Conservation (phyloP, 164 flowering plant species). For the Aristolochia contorta region DNA sequence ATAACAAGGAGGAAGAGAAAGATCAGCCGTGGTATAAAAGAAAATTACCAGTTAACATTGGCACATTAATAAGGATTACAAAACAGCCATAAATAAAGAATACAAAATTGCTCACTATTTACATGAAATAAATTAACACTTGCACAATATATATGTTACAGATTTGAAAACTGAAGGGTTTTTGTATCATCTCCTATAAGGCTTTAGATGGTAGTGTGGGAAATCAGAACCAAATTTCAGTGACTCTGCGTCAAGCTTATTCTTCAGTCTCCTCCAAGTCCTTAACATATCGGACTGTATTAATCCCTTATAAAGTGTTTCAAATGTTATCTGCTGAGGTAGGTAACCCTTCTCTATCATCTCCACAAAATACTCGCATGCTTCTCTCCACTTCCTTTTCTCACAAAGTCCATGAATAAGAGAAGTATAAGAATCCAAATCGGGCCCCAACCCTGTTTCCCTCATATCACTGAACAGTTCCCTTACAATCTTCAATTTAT, state of each 20-base stretch:
- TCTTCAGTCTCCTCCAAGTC: slow-evolving; percentile 95
- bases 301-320: slow-evolving; percentile 71
- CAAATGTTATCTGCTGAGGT: slow-evolving; percentile 88
- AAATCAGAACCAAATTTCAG: slow-evolving; percentile 73
- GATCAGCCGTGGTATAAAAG: too few species aligned
- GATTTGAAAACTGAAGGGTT: too few species aligned
- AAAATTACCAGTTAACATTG: too few species aligned
- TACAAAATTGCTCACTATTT: too few species aligned
- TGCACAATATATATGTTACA: too few species aligned
- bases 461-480: slow-evolving; percentile 83
- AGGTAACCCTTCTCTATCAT: slow-evolving; percentile 94
- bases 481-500: slow-evolving; percentile 39
- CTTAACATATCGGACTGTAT: slow-evolving; percentile 84
- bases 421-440: slow-evolving; percentile 82
- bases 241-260: slow-evolving; percentile 83
- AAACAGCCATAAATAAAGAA: too few species aligned
- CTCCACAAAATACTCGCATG: slow-evolving; percentile 74
- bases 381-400: slow-evolving; percentile 68
- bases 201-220: slow-evolving; percentile 58
- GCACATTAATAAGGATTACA: too few species aligned
- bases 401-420: slow-evolving; percentile 77
- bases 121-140: too few species aligned
- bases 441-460: slow-evolving; percentile 56
- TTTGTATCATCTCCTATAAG: slow-evolving; percentile 54
- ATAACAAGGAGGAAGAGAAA: too few species aligned